Base-by-base conservation (phyloP, 2,329 filamentous ascomycete genomes). In the Pestalotiopsis sp. region DNA sequence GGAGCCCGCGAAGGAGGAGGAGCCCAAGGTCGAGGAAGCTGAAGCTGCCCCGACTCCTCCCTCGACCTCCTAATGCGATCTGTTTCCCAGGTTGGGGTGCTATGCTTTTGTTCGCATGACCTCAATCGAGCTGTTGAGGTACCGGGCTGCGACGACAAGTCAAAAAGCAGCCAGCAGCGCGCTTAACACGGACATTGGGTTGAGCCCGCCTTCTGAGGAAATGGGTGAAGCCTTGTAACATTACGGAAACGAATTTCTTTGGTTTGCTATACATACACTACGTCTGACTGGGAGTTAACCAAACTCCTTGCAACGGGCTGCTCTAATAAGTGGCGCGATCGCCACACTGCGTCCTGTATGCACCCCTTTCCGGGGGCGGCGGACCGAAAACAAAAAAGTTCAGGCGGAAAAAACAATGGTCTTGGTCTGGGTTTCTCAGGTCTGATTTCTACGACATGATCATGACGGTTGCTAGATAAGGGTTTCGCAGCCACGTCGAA, bases 221-320 rank as follows among this genome's bases (percentile, higher is more conserved):
- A n/a, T 4, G 17, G 25, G 13, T 36, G 45, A 57, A 23, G 25
- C 45, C 20, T 12, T 56, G 41, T 56, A 66, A 56, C 13, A 58
- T 36, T 38, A 66, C 49, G 25, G 41, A 36, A 66, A 66, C 63
- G 63, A 66, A 57, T 66, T 36, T 66, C 63, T 49, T 66, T 66
- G 27, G 11, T 57, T 66, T 45, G 20, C 17, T 62, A 62, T 20
- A 63, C 38, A 63, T 62, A 62, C 59, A 23, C 59, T 20, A 20
- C 31, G 23, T 62, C 14, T n/a, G 57, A 27, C 27, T 14, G 14
- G 57, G 57, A 59, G 13, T 59, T 25, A 12, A 27, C 9, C 23
- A 27, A 36, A 36, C 27, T 59, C 57, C 57, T 36, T 36, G 11
- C 7, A 31, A 13, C 23, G 27, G 17, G 23, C 23, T 36, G 14